Base-by-base conservation (phyloP, 202 grass and related monocot species). In the Schoenoplectus tabernaemontani region DNA sequence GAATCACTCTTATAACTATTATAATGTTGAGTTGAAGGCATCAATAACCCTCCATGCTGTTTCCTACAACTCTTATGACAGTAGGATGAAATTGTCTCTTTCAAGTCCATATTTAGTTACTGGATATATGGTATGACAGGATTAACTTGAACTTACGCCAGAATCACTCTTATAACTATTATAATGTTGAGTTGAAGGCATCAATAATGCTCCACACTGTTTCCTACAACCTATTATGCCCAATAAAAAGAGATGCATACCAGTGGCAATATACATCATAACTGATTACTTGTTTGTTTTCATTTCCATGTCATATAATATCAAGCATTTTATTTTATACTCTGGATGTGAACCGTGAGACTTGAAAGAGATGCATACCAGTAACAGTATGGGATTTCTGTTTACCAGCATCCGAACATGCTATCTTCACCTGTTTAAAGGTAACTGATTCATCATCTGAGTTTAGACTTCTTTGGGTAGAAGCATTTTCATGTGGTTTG, bases 341-440 rank as follows among this genome's bases (percentile, higher is more conserved):
- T 78, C 28, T 20, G 48, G 24, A 33, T 54, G 44, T 36, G 44
- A 77, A 57, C 33, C 28, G 42, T 58, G 3, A 39, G 48, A 26
- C 75, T 78, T 78, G 32, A 78, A 30, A 56, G 9, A 60, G 75
- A 78, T 60, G 75, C 75, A 39, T 78, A 60, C 75, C n/a, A n/a
- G n/a, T n/a, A n/a, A n/a, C 75, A 13, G 75, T 60, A 60, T 43
- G 20, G 4, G 75, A 78, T 59, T 60, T 60, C 36, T 78, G 75
- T n/a, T 8, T 60, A 42, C 19, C 54, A 78, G 75, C n/a, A 59
- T 26, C 12, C 16, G 30, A 78, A 39, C 41, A 22, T 41, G 54
- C 51, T n/a, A 41, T 78, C 15, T 78, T 78, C 37, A 59, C 34
- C 50, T 43, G 59, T 60, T 78, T 78, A 38, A 23, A 59, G 53